Evolutionary conservation across 192 early-diverging fungal genomes (phyloP).

Genomic region (Paraglomus brasilianum): DNA sequence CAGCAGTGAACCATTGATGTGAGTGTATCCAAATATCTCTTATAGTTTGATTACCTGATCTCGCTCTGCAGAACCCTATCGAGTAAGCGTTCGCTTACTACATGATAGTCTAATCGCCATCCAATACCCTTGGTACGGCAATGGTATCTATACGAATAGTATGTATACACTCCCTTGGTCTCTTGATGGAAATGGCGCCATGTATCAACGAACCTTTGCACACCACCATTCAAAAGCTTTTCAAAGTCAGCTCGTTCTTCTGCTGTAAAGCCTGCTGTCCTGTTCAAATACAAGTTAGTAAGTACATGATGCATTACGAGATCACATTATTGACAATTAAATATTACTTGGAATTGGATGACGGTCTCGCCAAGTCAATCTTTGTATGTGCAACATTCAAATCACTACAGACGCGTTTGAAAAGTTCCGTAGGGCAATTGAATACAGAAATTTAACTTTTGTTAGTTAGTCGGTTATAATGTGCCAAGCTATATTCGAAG

Average conservation of each 20-base stretch:
- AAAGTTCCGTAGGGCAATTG: too few relatives aligned
- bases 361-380: constrained; percentile 72
- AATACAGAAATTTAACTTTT: background rate
- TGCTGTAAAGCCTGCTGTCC: constrained; percentile 78
- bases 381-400: constrained; percentile 82
- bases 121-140: constrained; percentile 69
- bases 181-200: constrained; percentile 73
- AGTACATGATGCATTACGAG: background rate
- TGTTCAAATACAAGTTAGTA: constrained; percentile 22
- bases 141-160: constrained; percentile 74
- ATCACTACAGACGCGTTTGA: constrained; percentile 56
- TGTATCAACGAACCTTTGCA: constrained; percentile 63
- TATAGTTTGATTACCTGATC: constrained; percentile 51
- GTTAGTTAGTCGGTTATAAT: background rate
- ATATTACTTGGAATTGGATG: constrained; percentile 62
- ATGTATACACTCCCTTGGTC: constrained; percentile 67
- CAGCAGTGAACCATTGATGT: too few relatives aligned
- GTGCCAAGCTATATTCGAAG: background rate
- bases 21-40: too few relatives aligned
- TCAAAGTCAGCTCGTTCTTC: constrained; percentile 78
- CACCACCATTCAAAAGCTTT: constrained; percentile 50
- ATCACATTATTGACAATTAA: background rate
- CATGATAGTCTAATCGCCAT: constrained; percentile 90
- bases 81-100: constrained; percentile 55
- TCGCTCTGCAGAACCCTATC: constrained; percentile 58